Percentiles rank a stretch among this genome's conserved stretches.
phyloP scores from a whole-genome alignment of 2,329 filamentous ascomycete species.

The Penicillium sumatraense region DNA sequence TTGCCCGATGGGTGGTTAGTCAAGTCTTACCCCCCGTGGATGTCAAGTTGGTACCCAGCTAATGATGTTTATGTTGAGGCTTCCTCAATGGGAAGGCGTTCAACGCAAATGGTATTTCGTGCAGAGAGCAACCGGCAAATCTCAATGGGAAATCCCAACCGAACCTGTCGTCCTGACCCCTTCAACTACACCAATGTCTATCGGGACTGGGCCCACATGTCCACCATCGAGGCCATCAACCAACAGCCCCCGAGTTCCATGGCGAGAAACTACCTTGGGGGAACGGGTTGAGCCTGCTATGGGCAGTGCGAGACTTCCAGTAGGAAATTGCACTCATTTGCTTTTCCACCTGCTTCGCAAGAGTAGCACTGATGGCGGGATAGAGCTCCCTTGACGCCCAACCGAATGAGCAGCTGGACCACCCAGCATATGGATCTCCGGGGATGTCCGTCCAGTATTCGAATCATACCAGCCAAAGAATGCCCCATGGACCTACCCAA shows the following conservation, averaged over 20 bases:
- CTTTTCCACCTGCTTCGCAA: slow-evolving; percentile 22
- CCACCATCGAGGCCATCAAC: slow-evolving; percentile 31
- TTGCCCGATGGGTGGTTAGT: slow-evolving; percentile 47
- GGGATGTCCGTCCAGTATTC: slow-evolving; percentile 22
- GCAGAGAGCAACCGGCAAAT: slow-evolving; percentile 43
- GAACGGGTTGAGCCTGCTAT: slow-evolving; percentile 20
- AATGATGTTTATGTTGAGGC: slow-evolving; percentile 28
- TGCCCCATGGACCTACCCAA: slow-evolving; percentile 6
- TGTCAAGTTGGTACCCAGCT: slow-evolving; percentile 4
- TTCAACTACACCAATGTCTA: slow-evolving; percentile 35
- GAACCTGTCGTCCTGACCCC: slow-evolving; percentile 44
- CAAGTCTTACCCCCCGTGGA: not conserved
- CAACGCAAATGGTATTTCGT: slow-evolving; percentile 46
- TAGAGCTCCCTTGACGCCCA: slow-evolving; percentile 30
- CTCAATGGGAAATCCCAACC: slow-evolving; percentile 48
- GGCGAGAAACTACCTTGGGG: slow-evolving; percentile 13
- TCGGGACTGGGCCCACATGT: slow-evolving; percentile 31
- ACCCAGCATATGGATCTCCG: slow-evolving; percentile 18
- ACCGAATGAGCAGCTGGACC: slow-evolving; percentile 16
- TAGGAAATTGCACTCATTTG: slow-evolving; percentile 31
- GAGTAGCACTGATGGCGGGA: slow-evolving; percentile 31
- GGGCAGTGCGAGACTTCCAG: slow-evolving; percentile 29
- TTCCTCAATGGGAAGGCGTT: slow-evolving; percentile 46
- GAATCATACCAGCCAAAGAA: slow-evolving; percentile 17
- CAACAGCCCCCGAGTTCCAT: slow-evolving; percentile 19